phyloP scores from a whole-genome alignment of 1,284 basidiomycete species.

The Athelia sp. region DNA sequence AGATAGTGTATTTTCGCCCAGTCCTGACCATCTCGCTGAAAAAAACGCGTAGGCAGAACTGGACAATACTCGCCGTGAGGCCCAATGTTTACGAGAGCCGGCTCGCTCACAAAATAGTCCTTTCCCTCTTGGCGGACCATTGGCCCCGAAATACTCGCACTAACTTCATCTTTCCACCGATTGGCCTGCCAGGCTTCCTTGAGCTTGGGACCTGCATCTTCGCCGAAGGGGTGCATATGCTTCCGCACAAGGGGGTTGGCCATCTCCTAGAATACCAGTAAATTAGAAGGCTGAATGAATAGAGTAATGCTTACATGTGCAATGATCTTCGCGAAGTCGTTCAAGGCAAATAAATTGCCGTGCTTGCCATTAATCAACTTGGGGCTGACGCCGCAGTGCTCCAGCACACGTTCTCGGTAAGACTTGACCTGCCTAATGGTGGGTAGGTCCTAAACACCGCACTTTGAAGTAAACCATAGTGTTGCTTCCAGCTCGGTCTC shows the following conservation, averaged over 20 bases:
- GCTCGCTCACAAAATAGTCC: not conserved
- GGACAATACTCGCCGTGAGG: not conserved
- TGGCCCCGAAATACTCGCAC: not conserved
- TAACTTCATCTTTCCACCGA: conserved; percentile 1
- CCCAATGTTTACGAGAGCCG: not conserved
- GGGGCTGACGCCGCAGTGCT: not conserved
- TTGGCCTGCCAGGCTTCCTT: conserved; percentile 1
- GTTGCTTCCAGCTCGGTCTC: conserved; percentile 8
- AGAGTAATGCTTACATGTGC: conserved; percentile 1
- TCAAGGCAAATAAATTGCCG: conserved; percentile 4
- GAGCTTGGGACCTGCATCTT: conserved; percentile 2
- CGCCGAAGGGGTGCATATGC: not conserved
- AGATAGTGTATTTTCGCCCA: not conserved
- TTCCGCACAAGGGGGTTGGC: conserved; percentile 8
- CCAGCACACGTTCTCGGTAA: conserved; percentile 5
- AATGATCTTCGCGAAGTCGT: conserved; percentile 4
- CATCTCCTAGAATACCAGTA: conserved; percentile 6
- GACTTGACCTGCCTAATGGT: conserved; percentile 8
- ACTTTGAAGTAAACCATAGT: conserved; percentile 7
- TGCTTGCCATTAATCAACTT: not conserved
- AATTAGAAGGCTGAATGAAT: not conserved
- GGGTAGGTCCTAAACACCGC: conserved; percentile 3
- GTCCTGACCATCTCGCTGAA: not conserved
- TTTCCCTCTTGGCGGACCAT: not conserved
- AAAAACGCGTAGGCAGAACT: not conserved